Conservation (phyloP, 139 green algal species). For the Volvox reticuliferus region DNA sequence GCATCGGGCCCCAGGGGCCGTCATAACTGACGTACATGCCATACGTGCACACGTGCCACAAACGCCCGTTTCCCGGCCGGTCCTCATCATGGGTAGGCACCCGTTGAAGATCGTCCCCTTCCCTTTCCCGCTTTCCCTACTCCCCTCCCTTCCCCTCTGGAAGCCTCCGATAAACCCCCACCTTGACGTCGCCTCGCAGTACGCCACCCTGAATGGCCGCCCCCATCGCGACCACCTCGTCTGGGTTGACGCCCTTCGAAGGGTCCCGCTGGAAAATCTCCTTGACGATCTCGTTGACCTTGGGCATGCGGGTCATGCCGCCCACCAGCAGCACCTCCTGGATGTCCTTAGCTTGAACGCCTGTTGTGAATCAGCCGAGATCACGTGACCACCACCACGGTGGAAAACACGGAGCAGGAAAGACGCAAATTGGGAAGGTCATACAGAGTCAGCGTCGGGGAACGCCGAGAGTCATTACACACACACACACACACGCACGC, state of each 20-base stretch:
- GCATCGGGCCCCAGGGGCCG: too few species aligned
- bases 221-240: slow-evolving; percentile 98
- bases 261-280: slow-evolving; percentile 95
- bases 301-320: slow-evolving; percentile 99
- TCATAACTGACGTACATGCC: neutral
- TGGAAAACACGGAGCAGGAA: too few species aligned
- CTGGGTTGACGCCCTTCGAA: slow-evolving; percentile 95
- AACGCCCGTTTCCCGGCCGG: too few species aligned
- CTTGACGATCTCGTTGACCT: slow-evolving; percentile 93
- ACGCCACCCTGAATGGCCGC: slow-evolving; percentile 97
- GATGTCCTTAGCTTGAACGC: slow-evolving; percentile 90
- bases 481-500: too few species aligned
- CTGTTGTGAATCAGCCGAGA: slow-evolving; percentile 46
- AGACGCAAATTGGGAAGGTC: too few species aligned
- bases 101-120: too few species aligned
- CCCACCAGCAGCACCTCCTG: slow-evolving; percentile 98
- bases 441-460: too few species aligned
- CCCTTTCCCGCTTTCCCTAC: too few species aligned
- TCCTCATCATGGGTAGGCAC: too few species aligned
- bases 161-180: neutral
- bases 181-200: slow-evolving; percentile 94
- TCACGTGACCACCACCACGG: too few species aligned
- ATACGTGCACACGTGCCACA: neutral
- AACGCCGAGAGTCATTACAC: too few species aligned
- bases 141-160: neutral